phyloP scores from a whole-genome alignment of 371 early-diverging fungal genomes.

The Furculomyces boomerangus region DNA sequence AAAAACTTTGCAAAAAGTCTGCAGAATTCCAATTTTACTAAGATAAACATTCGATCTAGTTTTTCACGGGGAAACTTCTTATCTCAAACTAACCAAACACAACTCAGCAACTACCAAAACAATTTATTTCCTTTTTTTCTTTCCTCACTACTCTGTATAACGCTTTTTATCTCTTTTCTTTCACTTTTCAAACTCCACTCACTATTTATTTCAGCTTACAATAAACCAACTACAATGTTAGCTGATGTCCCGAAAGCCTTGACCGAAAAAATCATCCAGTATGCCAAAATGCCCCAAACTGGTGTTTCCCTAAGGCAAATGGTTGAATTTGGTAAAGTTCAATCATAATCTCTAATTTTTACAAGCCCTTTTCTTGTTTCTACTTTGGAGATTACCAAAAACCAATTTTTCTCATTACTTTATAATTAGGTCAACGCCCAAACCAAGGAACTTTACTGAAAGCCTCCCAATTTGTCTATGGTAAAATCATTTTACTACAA shows the following conservation, averaged over 20 bases:
- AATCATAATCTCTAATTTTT: constrained; percentile 2
- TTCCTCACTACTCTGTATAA: too few relatives aligned
- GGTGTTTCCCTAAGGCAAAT: constrained; percentile 81
- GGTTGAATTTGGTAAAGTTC: constrained; percentile 69
- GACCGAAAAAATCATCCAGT: constrained; percentile 48
- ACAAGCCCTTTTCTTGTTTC: not conserved
- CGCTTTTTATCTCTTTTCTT: too few relatives aligned
- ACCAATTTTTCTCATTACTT: not conserved
- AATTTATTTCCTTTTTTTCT: too few relatives aligned
- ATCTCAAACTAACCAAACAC: too few relatives aligned
- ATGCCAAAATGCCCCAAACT: constrained; percentile 69
- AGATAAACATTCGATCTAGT: too few relatives aligned
- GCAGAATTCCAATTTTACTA: too few relatives aligned
- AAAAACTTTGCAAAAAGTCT: too few relatives aligned
- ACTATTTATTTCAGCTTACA: too few relatives aligned
- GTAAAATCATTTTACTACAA: too few relatives aligned
- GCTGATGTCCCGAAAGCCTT: constrained; percentile 28
- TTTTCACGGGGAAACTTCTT: too few relatives aligned
- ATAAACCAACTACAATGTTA: constrained; percentile 9
- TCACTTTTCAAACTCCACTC: too few relatives aligned
- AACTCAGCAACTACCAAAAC: too few relatives aligned
- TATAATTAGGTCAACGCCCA: constrained; percentile 52
- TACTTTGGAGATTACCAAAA: not conserved
- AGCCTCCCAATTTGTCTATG: constrained; percentile 77
- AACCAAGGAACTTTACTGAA: constrained; percentile 57